Percentiles rank a stretch among this genome's conserved stretches.
Evolutionary conservation across 2,329 filamentous ascomycete genomes (phyloP).

Genomic region (Fusarium nygamai): DNA sequence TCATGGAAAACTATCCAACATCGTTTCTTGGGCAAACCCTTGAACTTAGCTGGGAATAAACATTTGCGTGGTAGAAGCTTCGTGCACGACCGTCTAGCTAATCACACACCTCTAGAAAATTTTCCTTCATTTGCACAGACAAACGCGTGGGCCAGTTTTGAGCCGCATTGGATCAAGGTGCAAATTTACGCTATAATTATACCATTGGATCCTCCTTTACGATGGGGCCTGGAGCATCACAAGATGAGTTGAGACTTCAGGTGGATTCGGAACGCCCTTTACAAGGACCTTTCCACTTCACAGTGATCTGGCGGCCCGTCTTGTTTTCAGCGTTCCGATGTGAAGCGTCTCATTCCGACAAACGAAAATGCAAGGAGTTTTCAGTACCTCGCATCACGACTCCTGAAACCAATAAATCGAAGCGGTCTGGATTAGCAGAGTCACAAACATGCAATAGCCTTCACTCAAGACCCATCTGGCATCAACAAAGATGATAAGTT

Average conservation of each 20-base stretch:
- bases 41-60: constrained; percentile 9
- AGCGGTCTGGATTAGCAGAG: constrained; percentile 22
- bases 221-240: constrained; percentile 36
- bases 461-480: constrained; percentile 21
- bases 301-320: constrained; percentile 22
- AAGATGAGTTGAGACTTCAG: constrained; percentile 34
- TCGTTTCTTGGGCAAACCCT: constrained; percentile 26
- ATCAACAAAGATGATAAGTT: constrained; percentile 17
- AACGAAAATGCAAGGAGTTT: constrained; percentile 16
- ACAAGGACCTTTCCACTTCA: constrained; percentile 27
- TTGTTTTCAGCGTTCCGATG: constrained; percentile 19
- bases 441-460: background rate
- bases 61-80: background rate
- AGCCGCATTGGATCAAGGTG: constrained; percentile 40
- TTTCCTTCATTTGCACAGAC: constrained; percentile 12
- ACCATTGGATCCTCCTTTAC: constrained; percentile 38
- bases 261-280: constrained; percentile 29
- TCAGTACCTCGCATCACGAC: background rate
- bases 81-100: constrained; percentile 20
- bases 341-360: constrained; percentile 33
- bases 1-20: background rate
- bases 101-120: constrained; percentile 20
- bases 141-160: constrained; percentile 29
- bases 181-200: constrained; percentile 45
- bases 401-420: constrained; percentile 11